Percentiles rank a stretch among this genome's conserved stretches.
Evolutionary conservation across 176 grass and related monocot genomes (phyloP).

Genomic region (Zizania latifolia): DNA sequence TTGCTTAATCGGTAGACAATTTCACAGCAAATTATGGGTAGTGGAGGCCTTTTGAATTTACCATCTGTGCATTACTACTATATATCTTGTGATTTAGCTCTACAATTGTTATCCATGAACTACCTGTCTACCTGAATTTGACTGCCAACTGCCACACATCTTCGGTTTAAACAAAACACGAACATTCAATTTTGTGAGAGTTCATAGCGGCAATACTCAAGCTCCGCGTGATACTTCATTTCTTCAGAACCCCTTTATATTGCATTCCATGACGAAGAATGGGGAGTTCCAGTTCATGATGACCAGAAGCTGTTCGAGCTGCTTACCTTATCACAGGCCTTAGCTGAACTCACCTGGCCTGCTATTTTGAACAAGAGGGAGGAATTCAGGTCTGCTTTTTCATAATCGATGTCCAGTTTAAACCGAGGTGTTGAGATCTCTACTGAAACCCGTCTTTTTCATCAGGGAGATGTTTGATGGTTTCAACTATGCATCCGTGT

Average conservation of each 20-base stretch:
- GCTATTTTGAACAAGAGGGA: conserved; percentile 48
- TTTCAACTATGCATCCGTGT: conserved; percentile 26
- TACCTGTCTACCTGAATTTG: no score
- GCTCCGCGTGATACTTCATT: not conserved
- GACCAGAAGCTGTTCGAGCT: conserved; percentile 53
- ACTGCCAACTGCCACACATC: not conserved
- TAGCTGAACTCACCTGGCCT: conserved; percentile 51
- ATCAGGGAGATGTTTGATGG: conserved; percentile 38
- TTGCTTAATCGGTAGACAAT: not conserved
- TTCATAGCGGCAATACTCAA: not conserved
- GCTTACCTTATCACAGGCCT: conserved; percentile 43
- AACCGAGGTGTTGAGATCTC: not conserved
- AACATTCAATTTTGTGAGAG: not conserved
- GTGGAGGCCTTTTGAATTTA: not conserved
- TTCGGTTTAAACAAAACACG: not conserved
- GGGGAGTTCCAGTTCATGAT: conserved; percentile 44
- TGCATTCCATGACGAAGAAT: conserved; percentile 58
- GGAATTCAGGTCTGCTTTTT: conserved; percentile 38
- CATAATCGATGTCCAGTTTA: not conserved
- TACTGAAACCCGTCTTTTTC: not conserved
- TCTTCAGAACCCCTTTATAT: conserved; percentile 38
- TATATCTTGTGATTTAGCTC: not conserved
- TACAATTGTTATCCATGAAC: not conserved
- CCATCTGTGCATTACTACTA: not conserved
- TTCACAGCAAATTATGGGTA: not conserved